Percentiles rank a stretch among this genome's conserved stretches.
phyloP scores from a whole-genome alignment of 2,329 filamentous ascomycete species.

The Claviceps capensis region DNA sequence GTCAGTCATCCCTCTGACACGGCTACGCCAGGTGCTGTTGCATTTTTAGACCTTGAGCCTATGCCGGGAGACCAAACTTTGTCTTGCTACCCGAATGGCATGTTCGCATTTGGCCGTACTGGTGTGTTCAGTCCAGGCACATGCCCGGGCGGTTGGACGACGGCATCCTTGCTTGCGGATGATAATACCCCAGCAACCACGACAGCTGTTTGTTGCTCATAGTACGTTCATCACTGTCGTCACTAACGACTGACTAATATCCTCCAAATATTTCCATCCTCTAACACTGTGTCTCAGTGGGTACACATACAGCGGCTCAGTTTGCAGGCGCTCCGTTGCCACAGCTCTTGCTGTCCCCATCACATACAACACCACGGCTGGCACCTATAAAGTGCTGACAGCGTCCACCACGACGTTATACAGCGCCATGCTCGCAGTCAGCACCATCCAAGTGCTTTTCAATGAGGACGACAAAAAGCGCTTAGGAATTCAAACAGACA shows the following conservation, averaged over 20 bases:
- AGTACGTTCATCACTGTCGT: slow-evolving; percentile 17
- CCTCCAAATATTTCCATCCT: neutral
- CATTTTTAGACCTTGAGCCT: slow-evolving; percentile 24
- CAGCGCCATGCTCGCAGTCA: slow-evolving; percentile 23
- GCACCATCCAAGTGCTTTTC: slow-evolving; percentile 24
- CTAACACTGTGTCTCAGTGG: slow-evolving; percentile 13
- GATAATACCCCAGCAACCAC: slow-evolving; percentile 14
- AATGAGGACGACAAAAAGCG: slow-evolving; percentile 20
- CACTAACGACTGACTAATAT: too few relatives aligned
- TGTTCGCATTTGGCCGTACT: slow-evolving; percentile 23
- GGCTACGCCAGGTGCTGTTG: slow-evolving; percentile 17
- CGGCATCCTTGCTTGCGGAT: slow-evolving; percentile 19
- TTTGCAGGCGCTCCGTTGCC: slow-evolving; percentile 22
- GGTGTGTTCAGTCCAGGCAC: slow-evolving; percentile 27
- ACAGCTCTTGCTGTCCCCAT: slow-evolving; percentile 24
- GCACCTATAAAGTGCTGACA: slow-evolving; percentile 21
- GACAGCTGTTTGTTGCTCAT: slow-evolving; percentile 27
- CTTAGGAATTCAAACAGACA: slow-evolving; percentile 21
- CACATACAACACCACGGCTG: slow-evolving; percentile 21
- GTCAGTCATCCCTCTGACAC: slow-evolving; percentile 13
- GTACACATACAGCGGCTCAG: slow-evolving; percentile 19
- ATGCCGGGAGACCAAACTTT: slow-evolving; percentile 22
- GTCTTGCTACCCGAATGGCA: slow-evolving; percentile 27
- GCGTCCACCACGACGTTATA: slow-evolving; percentile 23
- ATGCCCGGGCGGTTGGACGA: slow-evolving; percentile 27